These are phyloP conservation scores for Dactylellina haptotyla DNA, from an alignment of 2,329 filamentous ascomycete genomes.

Conservation along the genomic window DNA sequence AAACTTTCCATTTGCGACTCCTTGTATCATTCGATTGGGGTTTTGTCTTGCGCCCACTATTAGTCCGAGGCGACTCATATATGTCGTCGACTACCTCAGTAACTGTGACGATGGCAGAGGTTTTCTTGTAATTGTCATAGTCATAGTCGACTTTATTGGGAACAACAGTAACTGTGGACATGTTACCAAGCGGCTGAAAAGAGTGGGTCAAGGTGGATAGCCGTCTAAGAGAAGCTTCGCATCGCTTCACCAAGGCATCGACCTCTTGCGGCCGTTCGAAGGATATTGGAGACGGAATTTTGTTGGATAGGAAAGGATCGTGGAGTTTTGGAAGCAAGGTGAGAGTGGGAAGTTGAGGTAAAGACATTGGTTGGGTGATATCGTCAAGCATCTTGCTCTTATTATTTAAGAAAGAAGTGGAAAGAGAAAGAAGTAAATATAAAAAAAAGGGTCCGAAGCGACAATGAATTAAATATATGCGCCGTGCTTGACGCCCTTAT, in stretches of 20 bases:
- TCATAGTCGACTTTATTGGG: constrained; percentile 33
- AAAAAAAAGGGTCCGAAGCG: constrained; percentile 40
- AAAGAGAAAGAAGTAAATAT: constrained; percentile 30
- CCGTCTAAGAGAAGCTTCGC: constrained; percentile 55
- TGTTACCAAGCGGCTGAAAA: constrained; percentile 53
- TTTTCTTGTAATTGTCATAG: constrained; percentile 40
- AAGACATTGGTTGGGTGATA: constrained; percentile 51
- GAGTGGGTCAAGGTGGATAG: constrained; percentile 51
- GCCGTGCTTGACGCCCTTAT: constrained; percentile 54
- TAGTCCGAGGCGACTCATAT: constrained; percentile 24
- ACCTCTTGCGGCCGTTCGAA: constrained; percentile 53
- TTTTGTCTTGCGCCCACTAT: constrained; percentile 18
- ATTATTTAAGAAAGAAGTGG: constrained; percentile 7
- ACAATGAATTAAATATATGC: constrained; percentile 47
- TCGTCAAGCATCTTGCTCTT: constrained; percentile 47
- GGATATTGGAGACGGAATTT: constrained; percentile 42
- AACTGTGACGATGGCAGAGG: constrained; percentile 39
- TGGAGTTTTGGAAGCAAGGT: constrained; percentile 52
- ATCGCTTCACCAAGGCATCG: constrained; percentile 54
- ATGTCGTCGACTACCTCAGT: constrained; percentile 41
- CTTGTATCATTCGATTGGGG: constrained; percentile 17
- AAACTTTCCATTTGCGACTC: constrained; percentile 50
- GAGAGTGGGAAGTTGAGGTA: constrained; percentile 47
- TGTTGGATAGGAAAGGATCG: constrained; percentile 49
- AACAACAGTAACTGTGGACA: constrained; percentile 51